Evolutionary conservation across 139 green algal species (phyloP).

Genomic region (Medakamo hakoo): DNA sequence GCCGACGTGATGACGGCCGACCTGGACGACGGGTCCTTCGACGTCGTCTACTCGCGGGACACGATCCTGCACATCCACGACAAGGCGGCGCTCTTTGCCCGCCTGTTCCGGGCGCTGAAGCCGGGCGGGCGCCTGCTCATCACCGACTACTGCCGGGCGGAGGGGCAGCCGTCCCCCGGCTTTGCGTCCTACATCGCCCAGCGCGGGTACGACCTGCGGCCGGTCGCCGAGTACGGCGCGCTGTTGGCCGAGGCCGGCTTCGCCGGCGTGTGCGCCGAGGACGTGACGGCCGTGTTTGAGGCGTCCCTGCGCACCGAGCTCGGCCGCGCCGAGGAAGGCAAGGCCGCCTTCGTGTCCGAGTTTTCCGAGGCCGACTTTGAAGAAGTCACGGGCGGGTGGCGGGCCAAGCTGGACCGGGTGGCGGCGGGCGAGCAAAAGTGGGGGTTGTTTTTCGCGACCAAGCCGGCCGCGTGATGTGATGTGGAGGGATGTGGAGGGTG

Average conservation of each 20-base stretch:
- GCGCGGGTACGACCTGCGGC: conserved; percentile 46
- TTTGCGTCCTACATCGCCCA: conserved; percentile 56
- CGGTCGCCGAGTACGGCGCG: conserved; percentile 21
- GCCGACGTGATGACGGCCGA: conserved; percentile 36
- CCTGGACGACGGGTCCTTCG: conserved; percentile 29
- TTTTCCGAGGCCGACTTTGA: conserved; percentile 28
- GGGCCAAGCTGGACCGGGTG: conserved; percentile 49
- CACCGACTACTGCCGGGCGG: conserved; percentile 60
- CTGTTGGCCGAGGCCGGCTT: conserved; percentile 48
- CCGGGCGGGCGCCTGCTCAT: conserved; percentile 61
- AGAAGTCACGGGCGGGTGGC: conserved; percentile 41
- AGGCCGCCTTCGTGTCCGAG: neutral
- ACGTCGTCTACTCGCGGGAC: conserved; percentile 55
- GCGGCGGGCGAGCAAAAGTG: conserved; percentile 42
- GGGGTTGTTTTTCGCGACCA: conserved; percentile 37
- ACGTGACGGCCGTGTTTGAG: conserved; percentile 3
- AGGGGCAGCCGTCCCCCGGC: conserved; percentile 4
- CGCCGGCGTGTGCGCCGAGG: conserved; percentile 17
- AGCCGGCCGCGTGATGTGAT: too few species aligned
- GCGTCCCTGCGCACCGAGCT: conserved; percentile 6
- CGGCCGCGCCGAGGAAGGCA: neutral
- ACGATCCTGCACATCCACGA: conserved; percentile 65
- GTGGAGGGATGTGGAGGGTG: too few species aligned
- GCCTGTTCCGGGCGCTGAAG: conserved; percentile 39
- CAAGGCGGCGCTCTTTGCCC: conserved; percentile 47